Evolutionary conservation across 108 stramenopile species (phyloP).

Genomic region (Cylindrotheca closterium): DNA sequence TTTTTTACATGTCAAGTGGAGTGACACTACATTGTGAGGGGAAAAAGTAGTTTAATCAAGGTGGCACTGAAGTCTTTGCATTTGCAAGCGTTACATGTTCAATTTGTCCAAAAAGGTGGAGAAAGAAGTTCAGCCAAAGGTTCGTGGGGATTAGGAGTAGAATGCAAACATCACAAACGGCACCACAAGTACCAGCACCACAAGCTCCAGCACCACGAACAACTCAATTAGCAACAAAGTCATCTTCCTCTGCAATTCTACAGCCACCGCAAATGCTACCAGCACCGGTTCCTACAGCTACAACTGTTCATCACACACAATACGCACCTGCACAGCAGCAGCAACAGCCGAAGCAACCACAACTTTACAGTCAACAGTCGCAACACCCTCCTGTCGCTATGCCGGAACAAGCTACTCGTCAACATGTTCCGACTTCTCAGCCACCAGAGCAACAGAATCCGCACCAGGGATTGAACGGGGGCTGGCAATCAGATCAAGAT

Average conservation of each 20-base stretch:
- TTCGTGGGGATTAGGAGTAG: not conserved
- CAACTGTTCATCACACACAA: constrained; percentile 29
- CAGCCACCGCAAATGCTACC: constrained; percentile 27
- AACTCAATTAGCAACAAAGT: not conserved
- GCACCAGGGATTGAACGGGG: constrained; percentile 81
- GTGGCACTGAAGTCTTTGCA: no score
- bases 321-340: constrained; percentile 49
- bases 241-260: constrained; percentile 10
- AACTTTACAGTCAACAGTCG: constrained; percentile 8
- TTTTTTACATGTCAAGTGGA: not conserved
- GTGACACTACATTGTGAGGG: not conserved
- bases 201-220: constrained; percentile 23
- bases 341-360: constrained; percentile 42
- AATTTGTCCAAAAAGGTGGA: no score
- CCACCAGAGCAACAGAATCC: constrained; percentile 43
- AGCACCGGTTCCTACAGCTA: constrained; percentile 23
- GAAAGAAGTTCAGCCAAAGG: not conserved
- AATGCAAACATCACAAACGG: constrained; percentile 36
- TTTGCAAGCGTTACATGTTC: no score
- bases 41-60: not conserved
- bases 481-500: constrained; percentile 91
- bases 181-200: constrained; percentile 17
- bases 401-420: constrained; percentile 39
- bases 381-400: constrained; percentile 30
- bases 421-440: constrained; percentile 21